Evolutionary conservation across 176 grass and related monocot species (phyloP).

Genomic region (Paspalum vaginatum): DNA sequence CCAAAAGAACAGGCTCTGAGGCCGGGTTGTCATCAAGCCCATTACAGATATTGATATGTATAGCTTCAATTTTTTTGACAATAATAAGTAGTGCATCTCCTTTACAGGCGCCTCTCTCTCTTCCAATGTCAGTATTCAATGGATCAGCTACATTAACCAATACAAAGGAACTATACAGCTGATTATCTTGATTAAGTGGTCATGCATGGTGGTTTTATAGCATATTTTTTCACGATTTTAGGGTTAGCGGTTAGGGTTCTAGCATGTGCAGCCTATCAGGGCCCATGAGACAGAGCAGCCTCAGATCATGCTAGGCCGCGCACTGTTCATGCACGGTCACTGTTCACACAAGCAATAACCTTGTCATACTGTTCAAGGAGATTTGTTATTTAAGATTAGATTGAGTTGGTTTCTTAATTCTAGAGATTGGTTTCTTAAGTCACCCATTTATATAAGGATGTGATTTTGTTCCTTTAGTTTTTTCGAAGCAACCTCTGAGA

Average conservation of each 20-base stretch:
- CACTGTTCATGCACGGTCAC: too few relatives aligned
- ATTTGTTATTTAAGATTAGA: too few relatives aligned
- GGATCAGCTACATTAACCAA: background rate
- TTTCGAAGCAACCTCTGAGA: too few relatives aligned
- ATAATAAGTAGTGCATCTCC: background rate
- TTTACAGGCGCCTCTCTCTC: background rate
- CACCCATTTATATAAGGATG: too few relatives aligned
- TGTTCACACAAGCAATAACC: too few relatives aligned
- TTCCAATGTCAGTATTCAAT: background rate
- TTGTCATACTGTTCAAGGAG: too few relatives aligned
- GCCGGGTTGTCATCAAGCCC: background rate
- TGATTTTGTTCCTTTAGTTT: too few relatives aligned
- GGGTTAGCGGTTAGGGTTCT: background rate
- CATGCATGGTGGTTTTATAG: background rate
- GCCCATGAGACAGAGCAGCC: too few relatives aligned
- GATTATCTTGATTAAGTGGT: background rate
- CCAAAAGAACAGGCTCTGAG: too few relatives aligned
- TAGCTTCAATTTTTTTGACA: background rate
- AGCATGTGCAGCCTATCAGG: background rate
- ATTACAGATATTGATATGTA: background rate
- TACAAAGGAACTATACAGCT: background rate
- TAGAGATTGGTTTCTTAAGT: too few relatives aligned
- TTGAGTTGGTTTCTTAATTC: too few relatives aligned
- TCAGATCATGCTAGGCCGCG: too few relatives aligned
- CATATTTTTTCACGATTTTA: background rate